A percentile compares a stretch with the other conserved stretches of the same genome.
Conservation (phyloP, 1,284 basidiomycete genomes). For the Rhodotorula sp. region DNA sequence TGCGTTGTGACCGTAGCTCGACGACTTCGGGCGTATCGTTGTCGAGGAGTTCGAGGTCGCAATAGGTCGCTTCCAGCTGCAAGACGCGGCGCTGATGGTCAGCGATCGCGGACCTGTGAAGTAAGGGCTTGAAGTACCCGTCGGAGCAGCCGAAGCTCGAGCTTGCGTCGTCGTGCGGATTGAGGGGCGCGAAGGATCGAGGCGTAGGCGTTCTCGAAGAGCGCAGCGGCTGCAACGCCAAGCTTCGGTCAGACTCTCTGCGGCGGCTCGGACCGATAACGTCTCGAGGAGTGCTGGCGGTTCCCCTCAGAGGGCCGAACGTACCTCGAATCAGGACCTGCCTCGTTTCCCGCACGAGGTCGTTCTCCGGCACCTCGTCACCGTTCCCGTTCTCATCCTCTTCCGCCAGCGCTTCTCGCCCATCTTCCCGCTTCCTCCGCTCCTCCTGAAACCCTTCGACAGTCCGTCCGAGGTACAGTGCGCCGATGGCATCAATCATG, state of each 20-base stretch:
- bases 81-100: background rate
- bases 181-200: constrained; percentile 24
- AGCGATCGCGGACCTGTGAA: background rate
- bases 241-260: too few species aligned
- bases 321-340: constrained; percentile 40
- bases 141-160: constrained; percentile 32
- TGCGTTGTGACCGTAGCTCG: constrained; percentile 31
- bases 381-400: constrained; percentile 52
- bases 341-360: constrained; percentile 38
- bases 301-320: background rate
- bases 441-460: constrained; percentile 16
- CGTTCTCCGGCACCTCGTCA: constrained; percentile 37
- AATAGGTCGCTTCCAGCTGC: constrained; percentile 39
- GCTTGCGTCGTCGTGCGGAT: background rate
- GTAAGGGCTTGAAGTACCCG: constrained; percentile 3
- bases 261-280: background rate
- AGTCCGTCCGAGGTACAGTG: constrained; percentile 28
- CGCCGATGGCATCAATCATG: constrained; percentile 37
- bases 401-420: constrained; percentile 46
- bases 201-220: constrained; percentile 42
- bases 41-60: constrained; percentile 39
- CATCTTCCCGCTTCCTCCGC: constrained; percentile 20
- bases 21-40: constrained; percentile 36
- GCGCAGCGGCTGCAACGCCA: constrained; percentile 27
- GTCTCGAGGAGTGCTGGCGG: background rate